Conservation (phyloP, 164 flowering plant species). For the Tinospora cordifolia region DNA sequence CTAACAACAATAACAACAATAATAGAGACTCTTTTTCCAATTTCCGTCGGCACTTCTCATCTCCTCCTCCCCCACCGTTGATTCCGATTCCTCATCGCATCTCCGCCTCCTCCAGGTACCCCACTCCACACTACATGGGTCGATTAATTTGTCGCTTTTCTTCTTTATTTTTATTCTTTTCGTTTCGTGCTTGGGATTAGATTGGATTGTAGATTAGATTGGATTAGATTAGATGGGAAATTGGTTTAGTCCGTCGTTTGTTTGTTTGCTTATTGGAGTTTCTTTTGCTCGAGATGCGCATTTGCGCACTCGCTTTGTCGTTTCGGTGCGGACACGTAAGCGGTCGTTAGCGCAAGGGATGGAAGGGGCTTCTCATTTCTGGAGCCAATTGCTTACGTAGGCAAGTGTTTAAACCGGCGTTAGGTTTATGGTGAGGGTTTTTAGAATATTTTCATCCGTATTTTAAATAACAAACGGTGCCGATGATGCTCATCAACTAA, state of each 20-base stretch:
- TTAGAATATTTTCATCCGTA: no score
- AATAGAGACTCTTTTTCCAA: constrained; percentile 18
- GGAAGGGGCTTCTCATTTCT: no score
- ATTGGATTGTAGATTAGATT: neutral
- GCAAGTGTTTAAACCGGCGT: no score
- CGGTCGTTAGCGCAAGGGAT: no score
- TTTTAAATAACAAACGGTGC: no score
- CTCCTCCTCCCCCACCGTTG: constrained; percentile 25
- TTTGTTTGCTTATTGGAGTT: no score
- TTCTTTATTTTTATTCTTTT: neutral
- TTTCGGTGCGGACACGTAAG: no score
- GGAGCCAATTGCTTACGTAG: no score
- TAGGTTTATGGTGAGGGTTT: no score
- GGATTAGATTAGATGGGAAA: constrained; percentile 2
- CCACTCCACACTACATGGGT: neutral
- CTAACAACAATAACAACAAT: constrained; percentile 22
- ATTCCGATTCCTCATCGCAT: constrained; percentile 29
- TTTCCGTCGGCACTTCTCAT: constrained; percentile 41
- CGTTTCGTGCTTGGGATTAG: neutral
- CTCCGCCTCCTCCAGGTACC: constrained; percentile 13
- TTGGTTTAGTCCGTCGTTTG: neutral
- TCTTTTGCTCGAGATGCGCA: no score
- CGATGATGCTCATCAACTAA: no score
- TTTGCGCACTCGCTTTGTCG: no score
- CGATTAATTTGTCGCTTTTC: constrained; percentile 1